Conservation (phyloP, 768 basidiomycete genomes). For the Boletus tylopilopsis region DNA sequence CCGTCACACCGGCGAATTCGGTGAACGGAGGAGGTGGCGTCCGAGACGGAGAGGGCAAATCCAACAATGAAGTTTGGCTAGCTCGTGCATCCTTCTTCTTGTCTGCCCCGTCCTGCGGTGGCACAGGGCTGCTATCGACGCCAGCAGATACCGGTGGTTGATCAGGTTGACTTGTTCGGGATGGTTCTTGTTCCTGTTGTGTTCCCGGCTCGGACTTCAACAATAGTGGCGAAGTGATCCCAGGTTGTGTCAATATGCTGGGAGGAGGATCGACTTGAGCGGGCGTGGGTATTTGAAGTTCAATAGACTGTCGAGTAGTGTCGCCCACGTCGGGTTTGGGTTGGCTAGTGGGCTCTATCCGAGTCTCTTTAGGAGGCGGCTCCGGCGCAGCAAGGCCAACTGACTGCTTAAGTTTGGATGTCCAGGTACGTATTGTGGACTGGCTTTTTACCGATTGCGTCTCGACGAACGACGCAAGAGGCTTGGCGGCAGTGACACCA, state of each 20-base stretch:
- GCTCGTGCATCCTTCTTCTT: neutral
- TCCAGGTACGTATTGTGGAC: constrained; percentile 5
- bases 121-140: constrained; percentile 6
- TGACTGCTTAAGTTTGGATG: constrained; percentile 2
- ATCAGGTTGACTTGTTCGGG: neutral
- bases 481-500: constrained; percentile 13
- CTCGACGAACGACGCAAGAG: constrained; percentile 1
- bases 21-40: constrained; percentile 29
- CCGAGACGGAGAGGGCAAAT: constrained; percentile 5
- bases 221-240: constrained; percentile 8
- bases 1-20: constrained; percentile 13
- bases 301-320: constrained; percentile 6
- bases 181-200: neutral
- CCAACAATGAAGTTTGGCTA: constrained; percentile 1
- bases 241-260: constrained; percentile 10
- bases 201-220: neutral
- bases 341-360: neutral
- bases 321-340: constrained; percentile 4
- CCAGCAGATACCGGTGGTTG: constrained; percentile 1
- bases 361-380: constrained; percentile 6
- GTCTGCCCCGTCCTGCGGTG: neutral
- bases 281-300: constrained; percentile 15
- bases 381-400: neutral
- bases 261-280: constrained; percentile 24
- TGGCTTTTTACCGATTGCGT: neutral